Base-by-base conservation (phyloP, 192 early-diverging fungal species). In the Gaertneriomyces sp. region DNA sequence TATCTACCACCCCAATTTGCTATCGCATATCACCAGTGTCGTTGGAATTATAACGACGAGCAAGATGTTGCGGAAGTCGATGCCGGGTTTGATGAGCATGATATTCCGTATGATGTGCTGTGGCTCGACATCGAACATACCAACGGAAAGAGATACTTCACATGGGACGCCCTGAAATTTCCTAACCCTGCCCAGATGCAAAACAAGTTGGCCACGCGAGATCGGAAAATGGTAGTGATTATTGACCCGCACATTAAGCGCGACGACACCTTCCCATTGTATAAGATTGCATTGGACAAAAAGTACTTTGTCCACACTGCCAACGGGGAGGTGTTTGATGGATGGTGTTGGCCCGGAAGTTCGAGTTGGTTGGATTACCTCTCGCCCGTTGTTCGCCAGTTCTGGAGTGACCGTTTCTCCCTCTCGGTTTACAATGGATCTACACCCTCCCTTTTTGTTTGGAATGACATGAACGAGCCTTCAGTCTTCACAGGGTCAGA, bases 391-490 rank as follows among this genome's bases (percentile, higher is more conserved):
- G 90, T 92, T 3, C 77, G 85, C 6, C 68, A 81, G 41, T 98
- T 89, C 89, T 95, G 92, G 88, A 75, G 85, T 25, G 75, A 80
- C 16, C 78, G 87, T 68, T 99, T 94, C 72, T 60, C 74, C 8
- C 87, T 89, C 71, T 80, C 86, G 66, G 78, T 89, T 52, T 99
- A 95, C 76, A 75, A 88, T 62, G 92, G 90, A 33, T 91, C 91
- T 7, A 91, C 93, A 9, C 76, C 80, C 16, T 71, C 71, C 45
- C 81, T 98, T 16, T 93, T 90, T 74, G 88, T 93, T 3, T 99
- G 97, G 97, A 98, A 97, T 75, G 97, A 99, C 66, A 99, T 99
- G 97, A 99, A 99, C 72, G 97, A 99, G 78, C 95, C 94, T 1
- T 88, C 91, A 6, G 89, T 99, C 5, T 99, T 99, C 70, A 96